These are phyloP conservation scores for Colletotrichum cordylinicola DNA, from an alignment of 2,329 filamentous ascomycete genomes.

Conservation along the genomic window DNA sequence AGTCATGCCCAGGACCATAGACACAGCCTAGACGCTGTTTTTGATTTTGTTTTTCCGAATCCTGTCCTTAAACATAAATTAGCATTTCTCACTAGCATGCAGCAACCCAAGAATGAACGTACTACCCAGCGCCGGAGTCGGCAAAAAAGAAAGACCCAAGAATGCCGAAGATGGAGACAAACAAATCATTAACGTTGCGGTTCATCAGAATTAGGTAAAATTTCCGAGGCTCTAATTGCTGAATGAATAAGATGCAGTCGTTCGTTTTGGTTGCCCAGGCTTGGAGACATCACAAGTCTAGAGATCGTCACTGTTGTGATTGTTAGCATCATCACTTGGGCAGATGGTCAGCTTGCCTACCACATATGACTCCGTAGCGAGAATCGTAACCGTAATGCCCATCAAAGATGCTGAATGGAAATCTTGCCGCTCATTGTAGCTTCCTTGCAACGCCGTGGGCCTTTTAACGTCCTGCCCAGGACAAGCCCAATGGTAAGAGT, in stretches of 20 bases:
- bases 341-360: not conserved
- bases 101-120: not conserved
- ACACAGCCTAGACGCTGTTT: not conserved
- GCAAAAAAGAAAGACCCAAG: not conserved
- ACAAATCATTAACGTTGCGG: not conserved
- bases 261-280: not conserved
- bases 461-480: conserved; percentile 41
- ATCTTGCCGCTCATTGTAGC: conserved; percentile 5
- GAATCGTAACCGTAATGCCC: not conserved
- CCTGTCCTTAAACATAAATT: not conserved
- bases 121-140: not conserved
- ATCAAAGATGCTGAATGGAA: not conserved
- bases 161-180: not conserved
- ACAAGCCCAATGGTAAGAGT: conserved; percentile 18
- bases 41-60: not conserved
- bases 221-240: not conserved
- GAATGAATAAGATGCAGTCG: not conserved
- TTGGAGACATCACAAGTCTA: not conserved
- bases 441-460: conserved; percentile 23
- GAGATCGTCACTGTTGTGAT: not conserved
- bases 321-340: not conserved
- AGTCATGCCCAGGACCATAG: conserved; percentile 39
- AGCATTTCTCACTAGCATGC: not conserved
- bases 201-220: not conserved
- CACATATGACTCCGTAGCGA: not conserved